A percentile compares a stretch with the other conserved stretches of the same genome.
phyloP scores from a whole-genome alignment of 108 stramenopile genomes.

The Licmophora abbreviata region DNA sequence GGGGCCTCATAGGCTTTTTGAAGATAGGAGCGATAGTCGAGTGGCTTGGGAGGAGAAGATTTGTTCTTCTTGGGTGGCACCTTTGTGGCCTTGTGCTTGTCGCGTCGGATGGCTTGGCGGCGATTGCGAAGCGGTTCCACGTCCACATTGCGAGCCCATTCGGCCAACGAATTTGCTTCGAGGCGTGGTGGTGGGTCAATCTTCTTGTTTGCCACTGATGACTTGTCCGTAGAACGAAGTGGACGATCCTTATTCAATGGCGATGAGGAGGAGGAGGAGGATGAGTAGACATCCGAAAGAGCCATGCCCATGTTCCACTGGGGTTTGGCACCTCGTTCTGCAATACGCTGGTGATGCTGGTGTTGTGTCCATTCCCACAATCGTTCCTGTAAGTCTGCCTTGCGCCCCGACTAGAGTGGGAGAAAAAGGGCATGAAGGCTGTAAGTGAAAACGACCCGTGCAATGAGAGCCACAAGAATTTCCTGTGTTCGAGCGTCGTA shows the following conservation, averaged over 20 bases:
- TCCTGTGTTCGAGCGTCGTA: no score
- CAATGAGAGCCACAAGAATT: no score
- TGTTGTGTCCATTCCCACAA: constrained; percentile 53
- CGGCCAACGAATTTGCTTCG: no score
- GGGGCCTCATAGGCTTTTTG: constrained; percentile 43
- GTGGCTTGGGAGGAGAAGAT: constrained; percentile 4
- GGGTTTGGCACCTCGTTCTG: background rate
- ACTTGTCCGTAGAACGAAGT: no score
- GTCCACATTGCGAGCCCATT: background rate
- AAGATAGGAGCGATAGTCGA: constrained; percentile 35
- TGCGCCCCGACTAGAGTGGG: constrained; percentile 32
- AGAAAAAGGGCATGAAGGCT: no score
- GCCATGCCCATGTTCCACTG: background rate
- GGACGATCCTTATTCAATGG: background rate
- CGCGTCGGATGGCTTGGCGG: background rate
- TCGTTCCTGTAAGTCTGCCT: constrained; percentile 44
- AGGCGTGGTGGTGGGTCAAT: no score
- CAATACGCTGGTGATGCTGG: constrained; percentile 22
- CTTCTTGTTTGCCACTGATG: no score
- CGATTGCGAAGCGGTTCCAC: background rate
- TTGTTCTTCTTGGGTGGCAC: constrained; percentile 4
- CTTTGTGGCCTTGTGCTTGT: background rate
- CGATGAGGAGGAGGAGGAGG: background rate
- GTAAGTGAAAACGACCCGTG: no score
- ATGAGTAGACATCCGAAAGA: background rate